Evolutionary conservation across 768 basidiomycete species (phyloP).

Genomic region (Lentinula lateritia): DNA sequence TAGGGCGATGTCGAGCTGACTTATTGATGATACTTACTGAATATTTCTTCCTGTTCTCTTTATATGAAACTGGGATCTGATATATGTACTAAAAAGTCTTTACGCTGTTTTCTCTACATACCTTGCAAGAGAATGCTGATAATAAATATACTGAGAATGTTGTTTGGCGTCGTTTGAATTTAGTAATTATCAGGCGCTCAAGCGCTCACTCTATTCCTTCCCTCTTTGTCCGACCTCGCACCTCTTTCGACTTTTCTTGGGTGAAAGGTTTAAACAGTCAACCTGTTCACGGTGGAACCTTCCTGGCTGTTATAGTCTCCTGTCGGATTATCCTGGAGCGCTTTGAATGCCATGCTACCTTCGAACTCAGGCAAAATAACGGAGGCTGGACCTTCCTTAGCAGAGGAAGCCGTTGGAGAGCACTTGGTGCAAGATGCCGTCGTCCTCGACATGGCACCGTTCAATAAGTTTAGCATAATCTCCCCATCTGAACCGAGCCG

Average conservation of each 20-base stretch:
- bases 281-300: not conserved
- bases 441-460: slow-evolving; percentile 36
- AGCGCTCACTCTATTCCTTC: not conserved
- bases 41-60: too few relatives aligned
- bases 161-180: slow-evolving; percentile 5
- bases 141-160: not conserved
- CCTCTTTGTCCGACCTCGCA: not conserved
- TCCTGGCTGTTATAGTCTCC: not conserved
- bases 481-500: slow-evolving; percentile 43
- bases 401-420: slow-evolving; percentile 38
- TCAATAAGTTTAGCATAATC: slow-evolving; percentile 51
- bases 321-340: not conserved
- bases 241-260: not conserved
- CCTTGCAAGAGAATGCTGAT: too few relatives aligned
- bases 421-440: slow-evolving; percentile 39
- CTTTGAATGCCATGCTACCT: not conserved
- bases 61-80: not conserved
- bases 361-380: not conserved
- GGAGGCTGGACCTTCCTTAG: not conserved
- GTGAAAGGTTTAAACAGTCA: not conserved
- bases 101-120: not conserved
- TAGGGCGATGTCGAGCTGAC: slow-evolving; percentile 59
- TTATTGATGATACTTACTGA: slow-evolving; percentile 17
- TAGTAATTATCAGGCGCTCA: not conserved
- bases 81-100: not conserved